Evolutionary conservation across 73 alveolate species (phyloP).

Genomic region (Tetrahymena elliotti): DNA sequence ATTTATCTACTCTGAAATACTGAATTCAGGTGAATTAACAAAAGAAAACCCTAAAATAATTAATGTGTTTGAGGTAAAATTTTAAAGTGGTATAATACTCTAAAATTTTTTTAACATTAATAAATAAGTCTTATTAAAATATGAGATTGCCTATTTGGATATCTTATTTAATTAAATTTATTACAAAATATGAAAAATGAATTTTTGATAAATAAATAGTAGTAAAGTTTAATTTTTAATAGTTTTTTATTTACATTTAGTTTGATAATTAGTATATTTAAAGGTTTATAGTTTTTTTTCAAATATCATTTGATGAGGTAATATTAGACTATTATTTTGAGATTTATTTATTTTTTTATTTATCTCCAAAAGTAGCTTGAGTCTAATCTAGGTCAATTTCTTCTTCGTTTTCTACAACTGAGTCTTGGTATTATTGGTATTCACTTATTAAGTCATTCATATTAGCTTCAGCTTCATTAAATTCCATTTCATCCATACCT

Average conservation of each 20-base stretch:
- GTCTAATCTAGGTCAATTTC: conserved; percentile 32
- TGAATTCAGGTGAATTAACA: no score
- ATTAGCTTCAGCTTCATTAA: conserved; percentile 50
- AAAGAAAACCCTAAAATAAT: no score
- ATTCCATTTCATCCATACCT: conserved; percentile 61
- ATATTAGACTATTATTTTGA: background rate
- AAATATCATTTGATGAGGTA: background rate
- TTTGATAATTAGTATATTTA: background rate
- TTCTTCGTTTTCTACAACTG: conserved; percentile 63
- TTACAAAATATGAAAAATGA: background rate
- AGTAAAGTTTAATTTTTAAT: no score
- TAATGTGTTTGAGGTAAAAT: no score
- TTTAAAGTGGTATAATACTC: no score
- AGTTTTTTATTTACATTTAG: background rate
- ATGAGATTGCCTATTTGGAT: no score
- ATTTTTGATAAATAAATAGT: no score
- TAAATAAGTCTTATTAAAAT: no score
- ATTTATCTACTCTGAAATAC: no score
- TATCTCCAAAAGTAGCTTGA: background rate
- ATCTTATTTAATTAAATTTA: no score
- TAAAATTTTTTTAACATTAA: no score
- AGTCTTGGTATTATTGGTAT: conserved; percentile 66
- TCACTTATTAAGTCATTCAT: conserved; percentile 60
- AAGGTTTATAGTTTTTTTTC: background rate
- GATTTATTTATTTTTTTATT: background rate